phyloP scores from a whole-genome alignment of 2,329 filamentous ascomycete genomes.

The Fusarium miscanthi region DNA sequence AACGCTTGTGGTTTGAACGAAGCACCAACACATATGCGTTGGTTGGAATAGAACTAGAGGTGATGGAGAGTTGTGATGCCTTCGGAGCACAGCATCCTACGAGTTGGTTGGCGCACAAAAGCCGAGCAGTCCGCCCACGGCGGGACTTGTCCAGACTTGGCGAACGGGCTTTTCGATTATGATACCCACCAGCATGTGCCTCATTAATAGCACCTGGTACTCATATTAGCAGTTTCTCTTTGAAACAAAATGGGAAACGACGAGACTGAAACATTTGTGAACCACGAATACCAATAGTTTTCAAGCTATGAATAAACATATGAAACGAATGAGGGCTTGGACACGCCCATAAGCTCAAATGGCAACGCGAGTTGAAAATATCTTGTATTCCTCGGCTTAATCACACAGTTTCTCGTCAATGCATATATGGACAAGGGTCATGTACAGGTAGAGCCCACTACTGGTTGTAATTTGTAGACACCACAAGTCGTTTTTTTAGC shows the following conservation, averaged over 20 bases:
- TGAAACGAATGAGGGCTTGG: background rate
- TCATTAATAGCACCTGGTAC: conserved; percentile 3
- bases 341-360: background rate
- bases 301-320: background rate
- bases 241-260: conserved; percentile 28
- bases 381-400: background rate
- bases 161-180: conserved; percentile 32
- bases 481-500: background rate
- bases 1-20: conserved; percentile 4
- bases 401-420: background rate
- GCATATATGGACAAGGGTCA: conserved; percentile 7
- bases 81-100: conserved; percentile 18
- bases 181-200: conserved; percentile 36
- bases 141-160: conserved; percentile 29
- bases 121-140: conserved; percentile 20
- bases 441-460: conserved; percentile 3
- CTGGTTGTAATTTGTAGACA: background rate
- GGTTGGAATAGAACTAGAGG: conserved; percentile 16
- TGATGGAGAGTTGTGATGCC: conserved; percentile 23
- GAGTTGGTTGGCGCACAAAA: conserved; percentile 37
- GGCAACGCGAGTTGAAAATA: background rate
- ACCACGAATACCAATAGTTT: background rate
- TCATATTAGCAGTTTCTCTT: conserved; percentile 6
- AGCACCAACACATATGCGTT: background rate
- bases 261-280: background rate